Conservation (phyloP, 2,329 filamentous ascomycete genomes). For the Aureobasidium sp. region DNA sequence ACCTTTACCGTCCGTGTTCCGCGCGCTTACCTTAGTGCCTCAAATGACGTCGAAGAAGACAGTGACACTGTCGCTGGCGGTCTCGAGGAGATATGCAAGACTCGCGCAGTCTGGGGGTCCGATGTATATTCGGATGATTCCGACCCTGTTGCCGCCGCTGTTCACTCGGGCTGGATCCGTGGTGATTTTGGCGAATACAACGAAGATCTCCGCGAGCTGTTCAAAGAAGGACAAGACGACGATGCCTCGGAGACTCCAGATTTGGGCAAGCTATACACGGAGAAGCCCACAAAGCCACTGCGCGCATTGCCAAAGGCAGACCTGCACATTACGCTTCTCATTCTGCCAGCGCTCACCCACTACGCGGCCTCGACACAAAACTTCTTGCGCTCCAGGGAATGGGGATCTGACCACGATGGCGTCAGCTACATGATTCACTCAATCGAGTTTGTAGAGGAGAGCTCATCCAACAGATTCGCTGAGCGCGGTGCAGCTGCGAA, state of each 20-base stretch:
- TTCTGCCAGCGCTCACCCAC: slow-evolving; percentile 70
- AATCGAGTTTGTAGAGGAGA: slow-evolving; percentile 80
- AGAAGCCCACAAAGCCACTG: slow-evolving; percentile 50
- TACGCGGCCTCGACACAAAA: slow-evolving; percentile 71
- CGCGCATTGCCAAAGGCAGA: slow-evolving; percentile 63
- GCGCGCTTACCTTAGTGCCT: slow-evolving; percentile 60
- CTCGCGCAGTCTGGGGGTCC: slow-evolving; percentile 82
- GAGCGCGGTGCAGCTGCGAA: slow-evolving; percentile 41
- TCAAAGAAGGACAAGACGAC: slow-evolving; percentile 23
- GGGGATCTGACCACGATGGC: slow-evolving; percentile 71
- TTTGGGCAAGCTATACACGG: slow-evolving; percentile 1
- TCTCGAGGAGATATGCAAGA: slow-evolving; percentile 75
- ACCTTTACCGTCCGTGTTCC: slow-evolving; percentile 85
- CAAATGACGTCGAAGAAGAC: slow-evolving; percentile 14
- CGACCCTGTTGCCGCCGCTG: slow-evolving; percentile 83
- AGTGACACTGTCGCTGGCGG: slow-evolving; percentile 15
- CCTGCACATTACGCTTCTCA: slow-evolving; percentile 76
- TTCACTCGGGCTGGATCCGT: slow-evolving; percentile 86
- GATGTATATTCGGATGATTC: slow-evolving; percentile 96
- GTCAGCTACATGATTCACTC: slow-evolving; percentile 80
- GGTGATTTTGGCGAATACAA: slow-evolving; percentile 68
- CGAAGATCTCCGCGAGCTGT: slow-evolving; percentile 26
- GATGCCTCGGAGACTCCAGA: not conserved
- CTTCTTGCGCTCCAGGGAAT: slow-evolving; percentile 75
- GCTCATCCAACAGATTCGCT: slow-evolving; percentile 41